These are phyloP conservation scores for Pittosporum tobira DNA, from an alignment of 129 eudicot species.

Conservation along the genomic window DNA sequence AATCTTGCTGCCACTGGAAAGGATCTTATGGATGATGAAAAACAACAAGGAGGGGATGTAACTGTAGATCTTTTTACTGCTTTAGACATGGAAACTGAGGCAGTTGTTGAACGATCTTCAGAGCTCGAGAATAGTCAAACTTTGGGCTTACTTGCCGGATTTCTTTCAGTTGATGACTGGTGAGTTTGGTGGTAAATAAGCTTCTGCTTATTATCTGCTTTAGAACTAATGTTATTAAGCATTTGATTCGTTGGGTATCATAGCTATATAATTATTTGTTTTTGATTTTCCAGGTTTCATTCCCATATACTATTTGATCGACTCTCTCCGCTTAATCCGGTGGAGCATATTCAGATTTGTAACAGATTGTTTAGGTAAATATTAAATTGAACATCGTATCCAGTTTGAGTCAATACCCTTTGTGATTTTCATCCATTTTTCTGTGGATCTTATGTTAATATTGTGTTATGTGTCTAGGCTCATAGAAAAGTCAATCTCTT, in stretches of 20 bases:
- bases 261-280: neutral
- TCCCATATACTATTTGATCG: constrained; percentile 72
- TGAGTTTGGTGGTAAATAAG: constrained; percentile 26
- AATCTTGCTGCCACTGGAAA: constrained; percentile 99
- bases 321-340: constrained; percentile 71
- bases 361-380: constrained; percentile 71
- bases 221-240: neutral
- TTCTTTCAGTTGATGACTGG: constrained; percentile 93
- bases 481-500: constrained; percentile 58
- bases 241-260: constrained; percentile 5
- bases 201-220: constrained; percentile 5
- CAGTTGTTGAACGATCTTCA: constrained; percentile 67
- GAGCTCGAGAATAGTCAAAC: constrained; percentile 90
- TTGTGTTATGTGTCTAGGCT: constrained; percentile 45
- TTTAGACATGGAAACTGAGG: constrained; percentile 65
- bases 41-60: constrained; percentile 95
- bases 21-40: constrained; percentile 99
- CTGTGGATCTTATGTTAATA: neutral
- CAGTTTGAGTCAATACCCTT: neutral
- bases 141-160: constrained; percentile 84
- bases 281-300: constrained; percentile 63
- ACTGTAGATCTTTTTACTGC: constrained; percentile 91
- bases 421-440: neutral
- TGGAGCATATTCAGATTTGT: constrained; percentile 69
- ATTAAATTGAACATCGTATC: neutral